These are phyloP conservation scores for Aspergillus floridensis DNA, from an alignment of 2,329 filamentous ascomycete species.

Conservation along the genomic window DNA sequence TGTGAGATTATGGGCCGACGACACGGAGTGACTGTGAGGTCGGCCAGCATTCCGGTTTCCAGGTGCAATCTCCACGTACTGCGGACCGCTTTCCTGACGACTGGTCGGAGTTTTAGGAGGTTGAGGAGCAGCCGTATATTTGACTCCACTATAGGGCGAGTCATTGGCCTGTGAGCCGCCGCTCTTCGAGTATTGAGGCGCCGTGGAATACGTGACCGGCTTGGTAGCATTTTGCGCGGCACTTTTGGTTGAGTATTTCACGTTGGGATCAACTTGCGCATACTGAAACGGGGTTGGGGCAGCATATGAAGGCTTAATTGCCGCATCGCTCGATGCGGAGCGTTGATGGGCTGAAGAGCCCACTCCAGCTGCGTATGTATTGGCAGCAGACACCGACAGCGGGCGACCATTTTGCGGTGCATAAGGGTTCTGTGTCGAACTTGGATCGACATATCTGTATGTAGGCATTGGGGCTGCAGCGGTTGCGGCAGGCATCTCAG, in stretches of 20 bases:
- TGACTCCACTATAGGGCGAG: conserved; percentile 7
- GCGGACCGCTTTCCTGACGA: conserved; percentile 23
- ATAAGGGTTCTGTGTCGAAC: conserved; percentile 22
- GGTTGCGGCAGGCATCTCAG: conserved; percentile 18
- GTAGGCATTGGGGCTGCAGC: conserved; percentile 23
- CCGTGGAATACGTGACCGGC: conserved; percentile 25
- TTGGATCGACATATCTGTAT: conserved; percentile 33
- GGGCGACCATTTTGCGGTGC: conserved; percentile 17
- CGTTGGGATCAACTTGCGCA: conserved; percentile 39
- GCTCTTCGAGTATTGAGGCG: conserved; percentile 27
- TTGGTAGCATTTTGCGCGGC: conserved; percentile 19
- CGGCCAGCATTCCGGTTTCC: conserved; percentile 24
- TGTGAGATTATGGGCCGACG: conserved; percentile 39
- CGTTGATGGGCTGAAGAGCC: conserved; percentile 31
- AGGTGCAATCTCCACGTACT: conserved; percentile 37
- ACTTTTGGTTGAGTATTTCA: conserved; percentile 39
- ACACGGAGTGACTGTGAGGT: conserved; percentile 37
- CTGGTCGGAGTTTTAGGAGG: conserved; percentile 24
- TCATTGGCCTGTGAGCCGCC: conserved; percentile 9
- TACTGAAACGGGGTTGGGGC: conserved; percentile 37
- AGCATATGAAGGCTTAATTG: conserved; percentile 27
- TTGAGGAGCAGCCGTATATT: conserved; percentile 20
- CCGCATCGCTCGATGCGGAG: conserved; percentile 28
- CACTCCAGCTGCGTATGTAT: conserved; percentile 11
- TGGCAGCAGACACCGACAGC: conserved; percentile 11